Percentiles rank a stretch among this genome's conserved stretches.
phyloP scores from a whole-genome alignment of 2,329 filamentous ascomycete genomes.

The Fulvia fulva region DNA sequence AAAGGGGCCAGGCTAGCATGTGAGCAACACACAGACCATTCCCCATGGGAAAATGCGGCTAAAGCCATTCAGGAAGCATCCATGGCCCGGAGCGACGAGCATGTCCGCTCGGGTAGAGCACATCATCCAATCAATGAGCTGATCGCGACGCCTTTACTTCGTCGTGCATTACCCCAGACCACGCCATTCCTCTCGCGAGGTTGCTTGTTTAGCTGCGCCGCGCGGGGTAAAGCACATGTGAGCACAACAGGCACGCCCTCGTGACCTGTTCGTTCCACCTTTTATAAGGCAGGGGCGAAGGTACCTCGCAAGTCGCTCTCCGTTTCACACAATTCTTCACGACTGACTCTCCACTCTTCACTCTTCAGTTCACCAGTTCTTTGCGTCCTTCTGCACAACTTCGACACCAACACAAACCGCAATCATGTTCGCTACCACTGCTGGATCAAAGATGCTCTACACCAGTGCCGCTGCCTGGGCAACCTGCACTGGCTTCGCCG shows the following conservation, averaged over 20 bases:
- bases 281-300: neutral
- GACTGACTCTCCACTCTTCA: neutral
- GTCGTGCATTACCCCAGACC: neutral
- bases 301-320: neutral
- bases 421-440: constrained; percentile 24
- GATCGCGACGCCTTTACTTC: neutral
- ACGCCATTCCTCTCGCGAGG: neutral
- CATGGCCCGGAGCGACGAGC: neutral
- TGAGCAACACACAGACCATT: neutral
- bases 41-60: neutral
- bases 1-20: neutral
- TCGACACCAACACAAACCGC: constrained; percentile 10
- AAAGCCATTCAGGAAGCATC: neutral
- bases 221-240: neutral
- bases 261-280: neutral
- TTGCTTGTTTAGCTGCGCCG: neutral
- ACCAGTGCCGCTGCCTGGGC: constrained; percentile 30
- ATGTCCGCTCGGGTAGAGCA: neutral
- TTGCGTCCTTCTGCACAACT: neutral
- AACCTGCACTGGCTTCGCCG: constrained; percentile 29
- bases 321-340: neutral
- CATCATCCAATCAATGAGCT: neutral
- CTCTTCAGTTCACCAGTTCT: neutral
- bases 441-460: constrained; percentile 25
- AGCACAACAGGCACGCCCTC: neutral